phyloP scores from a whole-genome alignment of 108 stramenopile species.

The Skeletonema marinoi region DNA sequence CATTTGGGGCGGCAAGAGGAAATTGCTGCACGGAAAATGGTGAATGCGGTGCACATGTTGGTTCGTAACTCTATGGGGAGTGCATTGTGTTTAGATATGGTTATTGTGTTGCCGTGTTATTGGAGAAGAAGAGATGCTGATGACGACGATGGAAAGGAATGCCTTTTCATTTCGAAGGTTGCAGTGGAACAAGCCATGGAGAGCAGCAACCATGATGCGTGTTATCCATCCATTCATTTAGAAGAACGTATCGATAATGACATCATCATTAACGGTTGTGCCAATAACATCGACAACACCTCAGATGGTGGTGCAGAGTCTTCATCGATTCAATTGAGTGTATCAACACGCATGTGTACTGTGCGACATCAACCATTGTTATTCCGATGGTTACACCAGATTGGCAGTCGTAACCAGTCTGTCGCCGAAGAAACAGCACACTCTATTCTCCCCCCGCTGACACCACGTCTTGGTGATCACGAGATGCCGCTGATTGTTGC shows the following conservation, averaged over 20 bases:
- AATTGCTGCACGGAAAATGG: slow-evolving; percentile 26
- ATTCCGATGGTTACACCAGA: slow-evolving; percentile 31
- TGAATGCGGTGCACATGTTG: slow-evolving; percentile 53
- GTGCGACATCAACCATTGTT: slow-evolving; percentile 38
- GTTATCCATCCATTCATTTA: slow-evolving; percentile 47
- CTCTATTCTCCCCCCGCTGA: background rate
- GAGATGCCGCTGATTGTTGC: slow-evolving; percentile 29
- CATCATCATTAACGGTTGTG: background rate
- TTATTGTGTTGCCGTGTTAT: slow-evolving; percentile 31
- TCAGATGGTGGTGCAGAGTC: background rate
- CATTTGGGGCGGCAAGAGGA: slow-evolving; percentile 19
- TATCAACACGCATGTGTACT: slow-evolving; percentile 51
- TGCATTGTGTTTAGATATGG: slow-evolving; percentile 46
- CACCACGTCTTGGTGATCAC: background rate
- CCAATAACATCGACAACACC: background rate
- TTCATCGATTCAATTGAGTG: slow-evolving; percentile 15
- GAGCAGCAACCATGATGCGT: slow-evolving; percentile 28
- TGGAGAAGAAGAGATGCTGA: slow-evolving; percentile 1
- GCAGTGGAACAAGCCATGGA: slow-evolving; percentile 29
- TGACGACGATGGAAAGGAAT: background rate
- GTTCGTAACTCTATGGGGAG: slow-evolving; percentile 53
- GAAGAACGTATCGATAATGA: slow-evolving; percentile 1
- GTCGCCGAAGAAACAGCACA: background rate
- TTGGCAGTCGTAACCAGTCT: background rate
- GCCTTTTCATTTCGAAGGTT: background rate